Conservation (phyloP, 1,139 yeast genomes). For the Sugiyamaella sp. region DNA sequence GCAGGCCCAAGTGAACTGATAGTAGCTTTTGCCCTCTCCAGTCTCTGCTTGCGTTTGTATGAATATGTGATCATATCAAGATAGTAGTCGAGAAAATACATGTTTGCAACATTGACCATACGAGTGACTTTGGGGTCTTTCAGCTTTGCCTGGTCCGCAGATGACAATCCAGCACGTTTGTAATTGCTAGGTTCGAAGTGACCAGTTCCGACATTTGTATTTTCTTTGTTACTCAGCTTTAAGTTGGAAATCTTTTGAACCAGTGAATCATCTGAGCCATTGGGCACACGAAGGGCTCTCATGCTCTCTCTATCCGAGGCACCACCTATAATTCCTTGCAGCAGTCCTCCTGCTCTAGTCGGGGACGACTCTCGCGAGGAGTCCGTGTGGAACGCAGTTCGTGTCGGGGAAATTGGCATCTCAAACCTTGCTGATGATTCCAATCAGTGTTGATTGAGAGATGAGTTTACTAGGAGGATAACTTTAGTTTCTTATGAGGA, state of each 20-base stretch:
- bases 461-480: no score
- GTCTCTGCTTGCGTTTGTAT: constrained; percentile 80
- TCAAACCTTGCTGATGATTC: not conserved
- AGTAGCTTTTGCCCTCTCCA: constrained; percentile 63
- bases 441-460: no score
- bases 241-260: constrained; percentile 10
- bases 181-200: constrained; percentile 5
- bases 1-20: constrained; percentile 51
- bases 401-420: constrained; percentile 18
- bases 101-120: constrained; percentile 77
- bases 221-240: constrained; percentile 13
- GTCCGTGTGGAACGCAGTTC: constrained; percentile 12
- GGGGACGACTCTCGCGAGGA: constrained; percentile 18
- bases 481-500: no score
- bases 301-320: constrained; percentile 6
- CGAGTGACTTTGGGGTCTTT: constrained; percentile 79
- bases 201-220: not conserved
- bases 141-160: constrained; percentile 53
- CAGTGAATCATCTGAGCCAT: constrained; percentile 4
- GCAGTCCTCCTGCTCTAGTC: constrained; percentile 22
- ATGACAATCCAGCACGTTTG: constrained; percentile 23
- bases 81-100: constrained; percentile 86
- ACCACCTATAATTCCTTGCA: constrained; percentile 16
- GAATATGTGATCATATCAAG: constrained; percentile 96
- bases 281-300: constrained; percentile 10